Evolutionary conservation across 345 rosid genomes (phyloP), one percentile per base, ranked within the genome.

Genomic region (Adansonia digitata): DNA sequence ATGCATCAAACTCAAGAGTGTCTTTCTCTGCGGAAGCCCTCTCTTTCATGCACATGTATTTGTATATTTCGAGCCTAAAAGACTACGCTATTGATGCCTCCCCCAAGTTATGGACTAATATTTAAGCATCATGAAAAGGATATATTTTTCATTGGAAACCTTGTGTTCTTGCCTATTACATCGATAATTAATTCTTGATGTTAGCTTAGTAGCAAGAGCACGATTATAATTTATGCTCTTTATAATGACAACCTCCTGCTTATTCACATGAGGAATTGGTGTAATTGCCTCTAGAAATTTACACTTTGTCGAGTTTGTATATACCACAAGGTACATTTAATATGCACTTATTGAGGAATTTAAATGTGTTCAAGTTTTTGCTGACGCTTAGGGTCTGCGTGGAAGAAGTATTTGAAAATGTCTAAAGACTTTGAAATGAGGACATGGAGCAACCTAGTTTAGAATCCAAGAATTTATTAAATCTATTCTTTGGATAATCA

Each of bases 281-380:
- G 84, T 75, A 90, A 87, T 42, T 86, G 86, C 86, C 85, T 90
- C 48, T 92, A 88, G 82, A 90, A 80, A 80, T 90, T 85, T 74
- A 80, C 85, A n/a, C 88, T 90, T 77, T 88, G 91, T 75, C 84
- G 90, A 55, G 94, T 88, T 74, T 89, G 94, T 40, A 90, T 90
- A 81, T 88, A 88, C 85, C 94, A 90, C 78, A 90, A 88, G 92
- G 94, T 86, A 83, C 72, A 86, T 66, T 45, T 42, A 31, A 3
- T 39, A 17, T 61, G 22, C 57, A 70, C 73, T 67, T 68, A 26
- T 60, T 10, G 56, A 53, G 48, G 15, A 49, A 48, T 57, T 24
- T 61, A 56, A 73, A 48, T n/a, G 5, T 71, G 39, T 34, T 63
- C 52, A 77, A 53, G 15, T 7, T 34, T 53, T 17, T 56, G 15